phyloP scores from a whole-genome alignment of 768 basidiomycete species.

The Lactarius pseudohatsudake region DNA sequence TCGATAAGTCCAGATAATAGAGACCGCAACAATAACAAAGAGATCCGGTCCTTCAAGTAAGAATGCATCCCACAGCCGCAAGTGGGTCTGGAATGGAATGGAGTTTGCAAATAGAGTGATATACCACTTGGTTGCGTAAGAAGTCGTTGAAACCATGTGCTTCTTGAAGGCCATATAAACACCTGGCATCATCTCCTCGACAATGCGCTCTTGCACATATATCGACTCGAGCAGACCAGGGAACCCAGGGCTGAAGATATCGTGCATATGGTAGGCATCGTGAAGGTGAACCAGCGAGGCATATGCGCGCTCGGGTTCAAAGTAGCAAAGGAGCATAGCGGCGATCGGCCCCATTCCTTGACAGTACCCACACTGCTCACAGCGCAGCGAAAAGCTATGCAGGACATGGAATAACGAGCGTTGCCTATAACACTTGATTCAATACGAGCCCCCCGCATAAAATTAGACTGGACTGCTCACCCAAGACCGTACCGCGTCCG shows the following conservation, averaged over 20 bases:
- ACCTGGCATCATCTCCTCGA: slow-evolving; percentile 83
- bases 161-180: slow-evolving; percentile 84
- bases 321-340: slow-evolving; percentile 90
- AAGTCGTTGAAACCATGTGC: slow-evolving; percentile 88
- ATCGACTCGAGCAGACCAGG: slow-evolving; percentile 95
- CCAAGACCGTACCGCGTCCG: slow-evolving; percentile 94
- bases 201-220: slow-evolving; percentile 90
- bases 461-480: slow-evolving; percentile 46
- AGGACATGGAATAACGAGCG: slow-evolving; percentile 93
- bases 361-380: slow-evolving; percentile 87
- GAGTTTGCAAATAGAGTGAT: slow-evolving; percentile 97
- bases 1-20: slow-evolving; percentile 88
- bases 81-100: slow-evolving; percentile 91
- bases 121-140: slow-evolving; percentile 99
- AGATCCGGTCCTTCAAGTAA: slow-evolving; percentile 88
- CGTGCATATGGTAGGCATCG: slow-evolving; percentile 83
- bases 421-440: slow-evolving; percentile 54
- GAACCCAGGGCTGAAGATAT: slow-evolving; percentile 90
- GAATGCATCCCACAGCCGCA: slow-evolving; percentile 94
- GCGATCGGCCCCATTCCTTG: slow-evolving; percentile 99
- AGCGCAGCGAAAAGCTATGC: slow-evolving; percentile 87
- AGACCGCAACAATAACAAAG: slow-evolving; percentile 80
- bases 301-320: slow-evolving; percentile 87
- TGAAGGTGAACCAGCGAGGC: slow-evolving; percentile 85
- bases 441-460: background rate